Conservation (phyloP, 2,329 filamentous ascomycete genomes). For the Eurotiales sp. region DNA sequence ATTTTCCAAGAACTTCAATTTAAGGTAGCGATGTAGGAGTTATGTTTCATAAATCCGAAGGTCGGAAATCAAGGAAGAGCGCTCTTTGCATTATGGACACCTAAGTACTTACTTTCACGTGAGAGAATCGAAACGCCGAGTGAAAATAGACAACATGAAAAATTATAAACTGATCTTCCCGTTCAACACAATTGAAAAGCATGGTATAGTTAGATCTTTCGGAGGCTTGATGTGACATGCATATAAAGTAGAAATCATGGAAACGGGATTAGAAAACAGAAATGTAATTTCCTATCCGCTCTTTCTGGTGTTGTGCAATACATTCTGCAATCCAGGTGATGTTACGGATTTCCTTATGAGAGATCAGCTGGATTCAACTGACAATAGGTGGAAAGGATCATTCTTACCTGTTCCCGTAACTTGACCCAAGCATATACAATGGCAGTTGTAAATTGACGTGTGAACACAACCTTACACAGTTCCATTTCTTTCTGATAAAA, state of each 20-base stretch:
- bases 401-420: constrained; percentile 85
- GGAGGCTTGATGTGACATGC: not conserved
- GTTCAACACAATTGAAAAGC: not conserved
- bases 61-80: not conserved
- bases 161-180: not conserved
- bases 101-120: constrained; percentile 3
- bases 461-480: constrained; percentile 91
- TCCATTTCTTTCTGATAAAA: constrained; percentile 99
- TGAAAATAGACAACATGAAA: not conserved
- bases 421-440: constrained; percentile 98
- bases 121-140: constrained; percentile 2
- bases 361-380: not conserved
- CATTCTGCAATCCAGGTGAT: constrained; percentile 99
- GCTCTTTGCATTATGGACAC: not conserved
- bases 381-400: not conserved
- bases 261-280: constrained; percentile 70
- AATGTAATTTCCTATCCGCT: constrained; percentile 97
- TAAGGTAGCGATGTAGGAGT: not conserved
- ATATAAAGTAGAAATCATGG: constrained; percentile 1
- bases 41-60: not conserved
- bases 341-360: constrained; percentile 86
- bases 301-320: constrained; percentile 99
- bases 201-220: not conserved
- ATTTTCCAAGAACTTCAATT: not conserved
- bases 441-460: constrained; percentile 88